Evolutionary conservation across 192 early-diverging fungal species (phyloP).

Genomic region (Gonapodya prolifera): DNA sequence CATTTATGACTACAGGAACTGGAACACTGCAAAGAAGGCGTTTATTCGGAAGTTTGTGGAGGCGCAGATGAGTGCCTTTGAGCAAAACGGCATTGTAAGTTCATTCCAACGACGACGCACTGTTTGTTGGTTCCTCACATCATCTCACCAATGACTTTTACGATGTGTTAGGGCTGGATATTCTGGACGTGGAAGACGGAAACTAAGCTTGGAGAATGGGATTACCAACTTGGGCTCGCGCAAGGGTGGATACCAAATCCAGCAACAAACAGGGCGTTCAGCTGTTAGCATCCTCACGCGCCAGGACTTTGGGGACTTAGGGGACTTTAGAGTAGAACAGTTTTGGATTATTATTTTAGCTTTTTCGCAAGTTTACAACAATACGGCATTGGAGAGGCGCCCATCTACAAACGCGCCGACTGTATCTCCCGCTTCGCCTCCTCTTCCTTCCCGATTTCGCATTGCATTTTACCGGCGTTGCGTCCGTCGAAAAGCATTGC

Average conservation of each 20-base stretch:
- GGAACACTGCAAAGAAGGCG: background rate
- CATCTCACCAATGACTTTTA: background rate
- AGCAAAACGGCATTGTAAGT: background rate
- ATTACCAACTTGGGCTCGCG: background rate
- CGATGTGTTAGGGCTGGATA: background rate
- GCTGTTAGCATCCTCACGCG: background rate
- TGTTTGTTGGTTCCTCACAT: background rate
- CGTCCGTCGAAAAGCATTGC: conserved; percentile 31
- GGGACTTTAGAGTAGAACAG: no score
- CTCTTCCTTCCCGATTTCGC: background rate
- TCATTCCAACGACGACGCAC: no score
- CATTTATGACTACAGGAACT: background rate
- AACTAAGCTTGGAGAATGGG: background rate
- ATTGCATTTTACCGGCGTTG: conserved; percentile 30
- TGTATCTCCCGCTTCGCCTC: background rate
- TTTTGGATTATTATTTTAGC: no score
- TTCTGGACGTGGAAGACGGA: background rate
- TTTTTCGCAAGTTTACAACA: no score
- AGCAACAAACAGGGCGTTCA: background rate
- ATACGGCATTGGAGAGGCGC: no score
- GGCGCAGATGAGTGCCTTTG: background rate
- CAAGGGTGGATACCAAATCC: background rate
- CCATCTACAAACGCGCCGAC: no score
- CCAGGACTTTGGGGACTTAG: no score
- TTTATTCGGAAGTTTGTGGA: background rate